Evolutionary conservation across 306 rosid genomes (phyloP).

Genomic region (Dryas octopetala): DNA sequence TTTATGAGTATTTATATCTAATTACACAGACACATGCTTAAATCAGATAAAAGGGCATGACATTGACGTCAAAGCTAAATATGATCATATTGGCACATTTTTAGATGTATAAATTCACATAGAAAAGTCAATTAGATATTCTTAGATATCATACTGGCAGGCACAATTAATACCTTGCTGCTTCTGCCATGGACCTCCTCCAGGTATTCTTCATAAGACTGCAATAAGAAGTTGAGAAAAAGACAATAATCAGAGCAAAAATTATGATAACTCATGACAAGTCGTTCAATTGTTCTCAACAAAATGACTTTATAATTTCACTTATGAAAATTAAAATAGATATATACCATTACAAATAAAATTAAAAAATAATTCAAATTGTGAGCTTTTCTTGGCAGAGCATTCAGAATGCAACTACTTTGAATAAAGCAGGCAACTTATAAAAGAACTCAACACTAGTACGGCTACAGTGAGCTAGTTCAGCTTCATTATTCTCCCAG

Average conservation of each 20-base stretch:
- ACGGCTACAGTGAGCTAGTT: neutral
- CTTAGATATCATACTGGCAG: conserved; percentile 30
- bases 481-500: conserved; percentile 11
- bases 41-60: neutral
- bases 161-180: conserved; percentile 20
- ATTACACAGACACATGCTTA: neutral
- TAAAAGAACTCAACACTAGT: neutral
- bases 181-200: conserved; percentile 46
- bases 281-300: neutral
- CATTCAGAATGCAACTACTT: neutral
- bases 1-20: neutral
- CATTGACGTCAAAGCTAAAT: neutral
- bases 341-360: neutral
- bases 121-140: neutral
- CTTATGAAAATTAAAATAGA: neutral
- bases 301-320: neutral
- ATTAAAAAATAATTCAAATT: neutral
- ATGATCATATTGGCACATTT: neutral
- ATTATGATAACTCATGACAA: too few relatives aligned
- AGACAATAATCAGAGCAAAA: neutral
- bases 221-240: conserved; percentile 20
- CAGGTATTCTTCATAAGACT: conserved; percentile 53
- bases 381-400: neutral
- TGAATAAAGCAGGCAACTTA: neutral
- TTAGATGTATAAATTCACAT: neutral